Percentiles rank a stretch among this genome's conserved stretches.
phyloP scores from a whole-genome alignment of 2,329 filamentous ascomycete genomes.

The Aspergillus luchuensis region DNA sequence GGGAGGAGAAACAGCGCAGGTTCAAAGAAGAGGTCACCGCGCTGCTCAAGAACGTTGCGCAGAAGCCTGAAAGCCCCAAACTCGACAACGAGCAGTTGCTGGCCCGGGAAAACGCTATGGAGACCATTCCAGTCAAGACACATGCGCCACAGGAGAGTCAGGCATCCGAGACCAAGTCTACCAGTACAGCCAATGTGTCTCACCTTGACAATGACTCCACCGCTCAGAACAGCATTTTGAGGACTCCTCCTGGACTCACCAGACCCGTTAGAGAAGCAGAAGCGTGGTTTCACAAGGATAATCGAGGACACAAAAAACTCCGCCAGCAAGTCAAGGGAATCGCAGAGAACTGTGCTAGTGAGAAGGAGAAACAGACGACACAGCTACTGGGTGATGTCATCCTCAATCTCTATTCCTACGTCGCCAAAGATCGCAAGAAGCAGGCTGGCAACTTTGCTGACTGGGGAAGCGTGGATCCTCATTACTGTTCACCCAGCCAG shows the following conservation, averaged over 20 bases:
- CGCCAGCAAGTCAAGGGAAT: conserved; percentile 24
- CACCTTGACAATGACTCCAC: background rate
- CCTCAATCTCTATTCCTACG: conserved; percentile 25
- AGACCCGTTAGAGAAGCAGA: conserved; percentile 22
- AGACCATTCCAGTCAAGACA: background rate
- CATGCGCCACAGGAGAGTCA: background rate
- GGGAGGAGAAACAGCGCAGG: background rate
- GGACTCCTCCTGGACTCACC: conserved; percentile 22
- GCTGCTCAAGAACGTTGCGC: conserved; percentile 3
- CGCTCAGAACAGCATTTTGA: background rate
- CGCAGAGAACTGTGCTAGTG: conserved; percentile 14
- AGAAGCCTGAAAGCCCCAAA: conserved; percentile 6
- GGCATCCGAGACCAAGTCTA: background rate
- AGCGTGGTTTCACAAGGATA: conserved; percentile 28
- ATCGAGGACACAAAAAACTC: conserved; percentile 18
- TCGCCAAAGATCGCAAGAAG: conserved; percentile 7
- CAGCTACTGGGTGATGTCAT: conserved; percentile 26
- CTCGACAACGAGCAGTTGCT: background rate
- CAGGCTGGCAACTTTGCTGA: conserved; percentile 20
- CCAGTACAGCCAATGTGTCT: background rate
- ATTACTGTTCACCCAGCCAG: conserved; percentile 18
- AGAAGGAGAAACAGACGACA: conserved; percentile 19
- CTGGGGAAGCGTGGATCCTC: conserved; percentile 17
- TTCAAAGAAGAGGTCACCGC: conserved; percentile 15
- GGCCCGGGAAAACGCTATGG: background rate